A percentile compares a stretch with the other conserved stretches of the same genome.
These are phyloP conservation scores for Nicotiana obtusifolia DNA, from an alignment of 257 asterid species.

Conservation along the genomic window DNA sequence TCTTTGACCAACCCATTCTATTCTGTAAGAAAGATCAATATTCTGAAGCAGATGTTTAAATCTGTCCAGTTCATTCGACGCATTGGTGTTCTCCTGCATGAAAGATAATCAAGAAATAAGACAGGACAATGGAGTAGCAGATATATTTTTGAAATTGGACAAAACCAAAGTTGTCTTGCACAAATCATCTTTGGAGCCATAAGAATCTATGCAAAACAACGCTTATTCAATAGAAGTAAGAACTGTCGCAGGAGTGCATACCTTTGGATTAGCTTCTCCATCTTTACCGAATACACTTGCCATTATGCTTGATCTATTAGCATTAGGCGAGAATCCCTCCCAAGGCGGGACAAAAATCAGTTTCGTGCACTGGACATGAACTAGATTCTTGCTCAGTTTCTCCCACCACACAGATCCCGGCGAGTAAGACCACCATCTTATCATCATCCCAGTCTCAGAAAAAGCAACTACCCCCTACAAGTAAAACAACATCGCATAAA, in stretches of 20 bases:
- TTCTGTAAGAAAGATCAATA: conserved; percentile 81
- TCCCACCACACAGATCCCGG: conserved; percentile 96
- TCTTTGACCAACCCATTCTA: conserved; percentile 78
- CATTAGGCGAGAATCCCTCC: conserved; percentile 93
- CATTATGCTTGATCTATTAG: conserved; percentile 80
- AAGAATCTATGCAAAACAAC: background rate
- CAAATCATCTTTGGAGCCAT: background rate
- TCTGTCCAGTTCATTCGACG: conserved; percentile 55
- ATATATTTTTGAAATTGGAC: background rate
- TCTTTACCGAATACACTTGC: conserved; percentile 41
- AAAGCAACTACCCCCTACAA: conserved; percentile 89
- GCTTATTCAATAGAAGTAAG: background rate
- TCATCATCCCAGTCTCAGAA: conserved; percentile 86
- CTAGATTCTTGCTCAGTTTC: conserved; percentile 76
- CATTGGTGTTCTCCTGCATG: conserved; percentile 48
- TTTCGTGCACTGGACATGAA: conserved; percentile 87
- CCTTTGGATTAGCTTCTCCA: conserved; percentile 54
- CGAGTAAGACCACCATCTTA: conserved; percentile 85
- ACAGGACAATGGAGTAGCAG: background rate
- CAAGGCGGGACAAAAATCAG: conserved; percentile 87
- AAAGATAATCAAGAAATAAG: conserved; percentile 13
- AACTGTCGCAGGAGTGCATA: conserved; percentile 19
- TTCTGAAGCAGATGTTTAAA: conserved; percentile 64
- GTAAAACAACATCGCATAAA: conserved; percentile 6
- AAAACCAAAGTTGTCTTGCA: background rate